Evolutionary conservation across 1,139 yeast species (phyloP).

Genomic region (Nematodospora anomalae): DNA sequence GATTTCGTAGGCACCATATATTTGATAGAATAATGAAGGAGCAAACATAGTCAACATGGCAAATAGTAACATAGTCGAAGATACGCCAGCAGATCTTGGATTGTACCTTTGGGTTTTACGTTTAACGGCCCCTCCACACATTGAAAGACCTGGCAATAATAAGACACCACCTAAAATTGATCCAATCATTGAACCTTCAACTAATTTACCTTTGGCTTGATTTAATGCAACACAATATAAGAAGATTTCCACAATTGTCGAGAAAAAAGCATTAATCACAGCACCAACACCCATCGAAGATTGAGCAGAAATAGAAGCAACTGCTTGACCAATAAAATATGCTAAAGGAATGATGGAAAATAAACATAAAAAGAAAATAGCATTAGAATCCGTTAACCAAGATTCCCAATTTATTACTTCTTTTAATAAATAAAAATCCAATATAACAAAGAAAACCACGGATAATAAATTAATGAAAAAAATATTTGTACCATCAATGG

Average conservation of each 20-base stretch:
- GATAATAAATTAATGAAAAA: slow-evolving; percentile 82
- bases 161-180: slow-evolving; percentile 91
- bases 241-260: slow-evolving; percentile 92
- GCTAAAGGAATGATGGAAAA: slow-evolving; percentile 91
- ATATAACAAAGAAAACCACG: slow-evolving; percentile 78
- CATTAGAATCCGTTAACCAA: slow-evolving; percentile 58
- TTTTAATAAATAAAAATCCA: slow-evolving; percentile 69
- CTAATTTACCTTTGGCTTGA: slow-evolving; percentile 83
- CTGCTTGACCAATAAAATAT: slow-evolving; percentile 97
- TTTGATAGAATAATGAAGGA: slow-evolving; percentile 87
- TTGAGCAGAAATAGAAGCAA: slow-evolving; percentile 97
- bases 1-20: slow-evolving; percentile 85
- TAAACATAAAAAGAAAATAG: slow-evolving; percentile 73
- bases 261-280: slow-evolving; percentile 94
- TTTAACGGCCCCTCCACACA: slow-evolving; percentile 94
- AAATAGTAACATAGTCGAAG: slow-evolving; percentile 90
- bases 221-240: slow-evolving; percentile 87
- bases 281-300: slow-evolving; percentile 99
- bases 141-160: slow-evolving; percentile 87
- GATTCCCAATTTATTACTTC: slow-evolving; percentile 47
- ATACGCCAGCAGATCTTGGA: slow-evolving; percentile 95
- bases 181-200: slow-evolving; percentile 97
- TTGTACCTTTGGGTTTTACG: slow-evolving; percentile 93
- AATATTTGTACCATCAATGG: slow-evolving; percentile 94
- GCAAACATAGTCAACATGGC: slow-evolving; percentile 92